Evolutionary conservation across 441 rosid genomes (phyloP), one percentile per base, ranked within the genome.

Genomic region (Erodium chrysanthum): DNA sequence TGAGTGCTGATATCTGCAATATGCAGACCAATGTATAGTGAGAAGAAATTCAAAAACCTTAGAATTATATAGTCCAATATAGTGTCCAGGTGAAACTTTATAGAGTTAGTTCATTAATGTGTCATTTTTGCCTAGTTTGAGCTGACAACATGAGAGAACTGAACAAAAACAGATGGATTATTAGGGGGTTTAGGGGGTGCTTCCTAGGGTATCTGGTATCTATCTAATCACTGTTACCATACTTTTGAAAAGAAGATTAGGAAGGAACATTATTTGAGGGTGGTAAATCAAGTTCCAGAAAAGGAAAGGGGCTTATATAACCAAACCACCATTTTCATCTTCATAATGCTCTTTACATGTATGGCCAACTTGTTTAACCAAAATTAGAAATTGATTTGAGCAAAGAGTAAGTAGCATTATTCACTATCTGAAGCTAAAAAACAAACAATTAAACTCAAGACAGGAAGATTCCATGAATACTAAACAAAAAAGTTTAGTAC

Each of bases 1-100:
- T 68, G 35, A 79, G 71, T 25, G 84, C 77, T 62, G 77, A 58
- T 69, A 79, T 72, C 90, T 84, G 87, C 18, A 65, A 76, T 40
- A 60, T 21, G 60, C 40, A 56, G 17, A 69, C 61, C 22, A 33
- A 64, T 64, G 44, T 0, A 3, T 14, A 29, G 70, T 37, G 22
- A 73, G 64, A 66, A 27, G 18, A 71, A 66, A 3, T 62, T 60
- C 20, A 10, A 18, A 52, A 5, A 25, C 37, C 3, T 35, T 31
- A 7, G 0, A 68, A 3, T 0, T 22, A 15, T 18, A 25, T 48
- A 56, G 14, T 33, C 5, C 11, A 31, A 52, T 66, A 23, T 12
- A 37, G 54, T 42, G 68, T 22, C 23, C 7, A 27, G 31, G 31
- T 27, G 31, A 1, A 27, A 27, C 4, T 27, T 27, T 27, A 27